Base-by-base conservation (phyloP, 2,329 filamentous ascomycete species). In the Fusarium austroafricanum region DNA sequence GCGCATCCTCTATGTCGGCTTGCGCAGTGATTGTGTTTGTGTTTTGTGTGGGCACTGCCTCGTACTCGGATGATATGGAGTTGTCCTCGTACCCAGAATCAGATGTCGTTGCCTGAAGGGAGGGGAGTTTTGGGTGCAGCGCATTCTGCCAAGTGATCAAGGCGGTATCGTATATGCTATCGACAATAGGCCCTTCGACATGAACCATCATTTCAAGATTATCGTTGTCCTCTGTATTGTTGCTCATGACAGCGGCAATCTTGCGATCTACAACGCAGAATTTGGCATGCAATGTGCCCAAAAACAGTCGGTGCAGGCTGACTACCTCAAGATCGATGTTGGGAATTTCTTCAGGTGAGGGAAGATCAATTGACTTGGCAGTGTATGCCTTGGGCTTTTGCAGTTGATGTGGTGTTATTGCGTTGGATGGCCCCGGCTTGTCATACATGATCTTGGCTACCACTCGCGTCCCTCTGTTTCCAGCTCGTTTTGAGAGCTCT, bases 161-260 rank as follows among this genome's bases (percentile, higher is more conserved):
- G 1, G 90, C 90, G 66, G 89, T 89, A 66, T 95, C 92, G 74
- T 93, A 94, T 23, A 94, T 78, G 2, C 88, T 87, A 71, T 94
- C 90, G 0, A 94, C 91, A 58, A 94, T 91, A 0, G 90, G 87
- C 0, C 92, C 92, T 78, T 94, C 91, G 0, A 93, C 75, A 55
- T 92, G 91, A 4, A 87, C 83, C 86, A 93, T 89, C 92, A 95
- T 94, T 77, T 95, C 92, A 55, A 94, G 62, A 68, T 95, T 95
- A 70, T 92, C 90, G 53, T 93, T 94, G 67, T 93, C 89, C 76
- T 89, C 84, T 49, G 94, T 91, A 72, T 94, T 95, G 76, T 93
- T 93, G 79, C 91, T 94, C 78, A 92, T 90, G 3, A 94, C 75
- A 2, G 92, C 80, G 0, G 86, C 92, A n/a, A 90, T 82, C 64